These are phyloP conservation scores for Penicillium nordicum DNA, from an alignment of 2,329 filamentous ascomycete genomes.

Conservation along the genomic window DNA sequence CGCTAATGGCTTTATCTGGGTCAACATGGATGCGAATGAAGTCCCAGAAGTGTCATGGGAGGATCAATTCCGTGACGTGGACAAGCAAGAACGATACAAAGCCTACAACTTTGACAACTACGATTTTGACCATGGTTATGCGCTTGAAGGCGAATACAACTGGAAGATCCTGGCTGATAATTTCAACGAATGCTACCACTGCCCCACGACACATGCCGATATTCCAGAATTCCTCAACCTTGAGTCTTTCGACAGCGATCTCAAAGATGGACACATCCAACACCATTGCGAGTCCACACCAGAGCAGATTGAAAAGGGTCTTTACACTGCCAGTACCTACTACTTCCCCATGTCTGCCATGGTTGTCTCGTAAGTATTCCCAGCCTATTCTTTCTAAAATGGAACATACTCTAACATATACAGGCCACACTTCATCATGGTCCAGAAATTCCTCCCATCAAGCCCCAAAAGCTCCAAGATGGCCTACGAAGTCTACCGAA, in stretches of 20 bases:
- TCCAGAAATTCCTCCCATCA: constrained; percentile 60
- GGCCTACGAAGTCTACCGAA: constrained; percentile 62
- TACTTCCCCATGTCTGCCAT: constrained; percentile 33
- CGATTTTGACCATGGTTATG: constrained; percentile 20
- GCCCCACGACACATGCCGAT: constrained; percentile 57
- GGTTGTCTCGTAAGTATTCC: constrained; percentile 30
- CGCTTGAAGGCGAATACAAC: constrained; percentile 22
- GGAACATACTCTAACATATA: constrained; percentile 23
- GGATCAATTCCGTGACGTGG: constrained; percentile 20
- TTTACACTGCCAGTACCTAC: constrained; percentile 38
- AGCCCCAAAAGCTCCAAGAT: constrained; percentile 52
- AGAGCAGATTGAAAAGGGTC: constrained; percentile 49
- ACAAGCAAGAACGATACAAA: constrained; percentile 22
- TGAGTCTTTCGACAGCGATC: constrained; percentile 53
- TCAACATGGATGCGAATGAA: constrained; percentile 24
- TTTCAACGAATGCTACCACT: constrained; percentile 59
- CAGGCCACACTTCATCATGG: constrained; percentile 62
- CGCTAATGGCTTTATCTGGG: constrained; percentile 23
- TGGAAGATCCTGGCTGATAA: constrained; percentile 26
- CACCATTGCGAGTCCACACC: constrained; percentile 49
- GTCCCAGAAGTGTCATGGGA: constrained; percentile 22
- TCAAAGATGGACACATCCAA: constrained; percentile 49
- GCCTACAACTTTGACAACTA: constrained; percentile 22
- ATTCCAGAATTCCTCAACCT: constrained; percentile 57
- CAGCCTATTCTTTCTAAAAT: too few relatives aligned